A percentile compares a stretch with the other conserved stretches of the same genome.
These are phyloP conservation scores for Trypanosoma mega DNA, from an alignment of 208 protist genomes.

Conservation along the genomic window DNA sequence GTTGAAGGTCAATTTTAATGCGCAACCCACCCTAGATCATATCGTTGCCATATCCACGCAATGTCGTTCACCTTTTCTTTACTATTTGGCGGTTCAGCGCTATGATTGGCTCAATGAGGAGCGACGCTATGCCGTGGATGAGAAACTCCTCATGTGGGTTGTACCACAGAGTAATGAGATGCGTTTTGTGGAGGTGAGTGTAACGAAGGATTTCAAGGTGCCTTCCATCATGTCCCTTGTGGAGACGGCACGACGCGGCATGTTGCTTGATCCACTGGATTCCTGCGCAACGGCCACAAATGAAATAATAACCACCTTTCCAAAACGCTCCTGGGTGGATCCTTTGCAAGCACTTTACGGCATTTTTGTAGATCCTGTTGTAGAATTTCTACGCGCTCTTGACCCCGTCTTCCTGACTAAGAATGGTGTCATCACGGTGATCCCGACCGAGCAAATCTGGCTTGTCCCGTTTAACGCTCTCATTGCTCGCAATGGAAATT, in stretches of 20 bases:
- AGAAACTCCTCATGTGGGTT: constrained; percentile 85
- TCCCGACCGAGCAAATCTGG: constrained; percentile 78
- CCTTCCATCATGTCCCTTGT: constrained; percentile 57
- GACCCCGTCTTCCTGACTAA: constrained; percentile 51
- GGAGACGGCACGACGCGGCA: constrained; percentile 39
- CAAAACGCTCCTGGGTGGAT: constrained; percentile 72
- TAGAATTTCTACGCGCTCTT: constrained; percentile 75
- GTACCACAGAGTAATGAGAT: constrained; percentile 76
- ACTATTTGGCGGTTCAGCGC: constrained; percentile 58
- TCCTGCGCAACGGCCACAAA: constrained; percentile 2
- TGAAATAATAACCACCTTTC: constrained; percentile 71
- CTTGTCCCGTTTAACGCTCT: constrained; percentile 88
- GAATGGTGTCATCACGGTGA: constrained; percentile 73
- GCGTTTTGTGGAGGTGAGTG: constrained; percentile 84
- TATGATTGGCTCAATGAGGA: constrained; percentile 62
- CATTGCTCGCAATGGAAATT: constrained; percentile 66
- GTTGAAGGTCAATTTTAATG: constrained; percentile 68
- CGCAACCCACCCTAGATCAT: constrained; percentile 73
- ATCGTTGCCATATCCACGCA: constrained; percentile 73
- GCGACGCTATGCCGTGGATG: constrained; percentile 44
- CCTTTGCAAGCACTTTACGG: constrained; percentile 80
- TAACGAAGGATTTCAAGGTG: constrained; percentile 76
- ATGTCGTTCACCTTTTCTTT: constrained; percentile 66
- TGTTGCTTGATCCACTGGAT: constrained; percentile 60
- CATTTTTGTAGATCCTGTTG: constrained; percentile 82